These are phyloP conservation scores for Exidia glandulosa DNA, from an alignment of 768 basidiomycete genomes.

Conservation along the genomic window DNA sequence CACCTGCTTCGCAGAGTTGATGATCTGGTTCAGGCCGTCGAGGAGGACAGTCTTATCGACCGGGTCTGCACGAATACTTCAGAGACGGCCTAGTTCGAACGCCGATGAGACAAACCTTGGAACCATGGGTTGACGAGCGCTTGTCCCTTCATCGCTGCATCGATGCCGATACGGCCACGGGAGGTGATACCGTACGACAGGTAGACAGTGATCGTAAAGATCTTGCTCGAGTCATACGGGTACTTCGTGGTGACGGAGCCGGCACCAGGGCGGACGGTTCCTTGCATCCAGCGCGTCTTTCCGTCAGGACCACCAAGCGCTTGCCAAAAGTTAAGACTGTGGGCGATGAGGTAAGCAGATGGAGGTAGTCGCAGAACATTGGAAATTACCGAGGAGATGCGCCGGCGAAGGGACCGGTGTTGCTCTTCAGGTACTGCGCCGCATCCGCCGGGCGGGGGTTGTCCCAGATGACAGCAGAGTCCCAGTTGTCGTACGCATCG, in stretches of 20 bases:
- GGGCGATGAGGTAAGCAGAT: neutral
- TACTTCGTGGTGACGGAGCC: slow-evolving; percentile 36
- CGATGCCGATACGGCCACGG: slow-evolving; percentile 50
- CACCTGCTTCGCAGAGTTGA: slow-evolving; percentile 32
- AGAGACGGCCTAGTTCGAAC: neutral
- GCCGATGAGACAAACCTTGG: slow-evolving; percentile 6
- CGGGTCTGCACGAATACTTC: slow-evolving; percentile 23
- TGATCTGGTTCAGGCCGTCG: slow-evolving; percentile 37
- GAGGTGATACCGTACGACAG: slow-evolving; percentile 52
- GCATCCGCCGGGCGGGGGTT: slow-evolving; percentile 45
- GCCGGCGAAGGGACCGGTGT: slow-evolving; percentile 45
- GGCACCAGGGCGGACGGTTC: slow-evolving; percentile 51
- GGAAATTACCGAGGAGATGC: slow-evolving; percentile 40
- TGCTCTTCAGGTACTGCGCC: slow-evolving; percentile 37
- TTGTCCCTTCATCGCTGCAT: slow-evolving; percentile 36
- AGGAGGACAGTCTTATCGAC: slow-evolving; percentile 42
- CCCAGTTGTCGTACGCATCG: slow-evolving; percentile 60
- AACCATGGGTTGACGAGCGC: slow-evolving; percentile 49
- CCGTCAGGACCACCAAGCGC: slow-evolving; percentile 36
- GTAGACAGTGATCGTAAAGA: slow-evolving; percentile 54
- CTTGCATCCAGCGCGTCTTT: slow-evolving; percentile 48
- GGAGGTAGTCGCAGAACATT: neutral
- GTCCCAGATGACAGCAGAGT: slow-evolving; percentile 33
- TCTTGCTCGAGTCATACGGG: slow-evolving; percentile 42
- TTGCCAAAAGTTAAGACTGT: slow-evolving; percentile 47